Base-by-base conservation (phyloP, 805 yeast species). In the Clavispora vitiphila region DNA sequence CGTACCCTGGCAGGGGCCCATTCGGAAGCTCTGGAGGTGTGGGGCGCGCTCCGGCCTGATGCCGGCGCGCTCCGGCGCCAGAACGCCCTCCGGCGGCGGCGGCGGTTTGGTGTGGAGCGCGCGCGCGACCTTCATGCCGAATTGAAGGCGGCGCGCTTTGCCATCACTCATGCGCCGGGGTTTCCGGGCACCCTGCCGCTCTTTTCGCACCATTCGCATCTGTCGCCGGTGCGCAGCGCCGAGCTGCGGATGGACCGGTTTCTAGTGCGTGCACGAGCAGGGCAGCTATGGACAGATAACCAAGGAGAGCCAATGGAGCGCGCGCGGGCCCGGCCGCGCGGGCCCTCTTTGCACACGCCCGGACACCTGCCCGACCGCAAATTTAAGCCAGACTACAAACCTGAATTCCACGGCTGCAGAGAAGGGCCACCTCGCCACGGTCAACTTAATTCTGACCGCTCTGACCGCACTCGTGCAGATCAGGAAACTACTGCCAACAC, bases 31-130 rank as follows among this genome's bases (percentile, higher is more conserved):
- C 26, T 16, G 29, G 10, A n/a, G 24, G 16, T 18, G 34, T 22
- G 20, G 44, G 34, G 22, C 19, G 19, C 26, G 20, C 14, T 29
- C 18, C 32, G 32, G 6, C 11, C 42, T 14, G 34, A 30, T 8
- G 63, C 53, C 11, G 41, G 61, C 7, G 62, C 67, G 0, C 54
- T 65, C 24, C 44, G 61, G 21, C 47, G 70, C 8, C 70, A 60
- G 39, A 64, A 65, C 44, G 69, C 70, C 6, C 55, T 65, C 3
- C 44, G 67, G 12, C 38, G 46, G 31, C 43, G 22, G n/a, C 41
- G 21, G 29, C 15, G 15, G 10, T 19, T 30, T 11, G 39, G 34
- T 16, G 26, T 26, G 18, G 34, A 37, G 10, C 35, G 35, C 30
- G 46, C 46, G 14, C 27, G 22, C 21, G 36, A 38, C 3, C 38